These are phyloP conservation scores for Oxyria digyna DNA, from an alignment of 148 eudicot genomes.

Conservation along the genomic window DNA sequence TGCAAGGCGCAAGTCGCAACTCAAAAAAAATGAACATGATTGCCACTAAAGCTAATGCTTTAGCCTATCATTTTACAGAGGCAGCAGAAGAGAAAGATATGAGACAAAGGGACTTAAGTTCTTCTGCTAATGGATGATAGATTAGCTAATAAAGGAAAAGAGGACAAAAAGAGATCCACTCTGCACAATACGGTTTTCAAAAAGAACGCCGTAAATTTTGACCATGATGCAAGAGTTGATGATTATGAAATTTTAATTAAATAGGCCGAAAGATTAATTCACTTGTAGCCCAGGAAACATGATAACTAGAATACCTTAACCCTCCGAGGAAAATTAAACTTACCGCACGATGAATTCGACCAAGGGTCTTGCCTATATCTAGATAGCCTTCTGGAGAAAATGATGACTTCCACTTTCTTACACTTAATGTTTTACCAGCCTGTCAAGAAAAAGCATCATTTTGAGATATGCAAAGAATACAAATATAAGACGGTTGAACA, in stretches of 20 bases:
- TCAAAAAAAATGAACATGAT: background rate
- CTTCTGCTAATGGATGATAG: background rate
- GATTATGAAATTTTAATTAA: no score
- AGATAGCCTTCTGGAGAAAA: slow-evolving; percentile 79
- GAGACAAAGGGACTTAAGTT: background rate
- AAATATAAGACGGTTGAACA: background rate
- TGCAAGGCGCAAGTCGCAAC: no score
- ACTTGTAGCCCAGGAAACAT: background rate
- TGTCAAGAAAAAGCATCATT: slow-evolving; percentile 11
- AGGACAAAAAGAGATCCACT: background rate
- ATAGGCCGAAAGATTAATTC: background rate
- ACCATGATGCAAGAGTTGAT: background rate
- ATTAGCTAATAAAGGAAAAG: background rate
- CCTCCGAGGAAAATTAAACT: slow-evolving; percentile 13
- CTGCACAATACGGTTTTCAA: background rate
- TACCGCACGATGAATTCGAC: slow-evolving; percentile 93
- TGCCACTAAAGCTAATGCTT: background rate
- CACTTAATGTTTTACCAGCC: slow-evolving; percentile 89
- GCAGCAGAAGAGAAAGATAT: background rate
- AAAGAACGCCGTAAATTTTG: background rate
- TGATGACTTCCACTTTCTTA: slow-evolving; percentile 80
- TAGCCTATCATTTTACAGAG: background rate
- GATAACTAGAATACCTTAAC: background rate
- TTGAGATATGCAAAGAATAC: background rate
- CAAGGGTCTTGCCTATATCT: slow-evolving; percentile 76